Evolutionary conservation across 805 yeast genomes (phyloP).

Genomic region (Yarrowia sp.): DNA sequence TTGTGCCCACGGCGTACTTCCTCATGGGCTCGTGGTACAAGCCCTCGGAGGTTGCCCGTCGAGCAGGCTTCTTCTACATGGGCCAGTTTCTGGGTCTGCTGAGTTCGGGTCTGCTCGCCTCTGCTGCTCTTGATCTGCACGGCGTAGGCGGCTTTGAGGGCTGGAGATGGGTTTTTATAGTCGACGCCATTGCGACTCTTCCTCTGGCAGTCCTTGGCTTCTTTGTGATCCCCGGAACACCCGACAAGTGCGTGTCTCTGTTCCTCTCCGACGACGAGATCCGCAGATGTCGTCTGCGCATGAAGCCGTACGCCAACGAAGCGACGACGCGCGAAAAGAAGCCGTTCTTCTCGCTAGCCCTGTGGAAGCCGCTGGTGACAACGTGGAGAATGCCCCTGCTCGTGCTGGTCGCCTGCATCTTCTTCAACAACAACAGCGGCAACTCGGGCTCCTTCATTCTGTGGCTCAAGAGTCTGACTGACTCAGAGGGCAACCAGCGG

Average conservation of each 20-base stretch:
- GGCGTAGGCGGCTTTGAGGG: conserved; percentile 56
- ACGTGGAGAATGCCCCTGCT: conserved; percentile 62
- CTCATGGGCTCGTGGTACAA: conserved; percentile 55
- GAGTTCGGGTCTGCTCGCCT: conserved; percentile 62
- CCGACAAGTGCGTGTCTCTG: conserved; percentile 52
- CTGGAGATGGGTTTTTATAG: conserved; percentile 73
- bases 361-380: conserved; percentile 53
- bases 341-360: conserved; percentile 42
- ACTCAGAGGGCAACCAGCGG: conserved; percentile 33
- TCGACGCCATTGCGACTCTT: conserved; percentile 60
- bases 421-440: conserved; percentile 57
- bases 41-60: conserved; percentile 55
- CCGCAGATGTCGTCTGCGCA: conserved; percentile 49
- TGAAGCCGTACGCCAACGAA: conserved; percentile 31
- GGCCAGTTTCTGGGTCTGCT: conserved; percentile 64
- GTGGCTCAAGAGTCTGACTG: conserved; percentile 54
- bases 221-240: conserved; percentile 64
- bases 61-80: conserved; percentile 60
- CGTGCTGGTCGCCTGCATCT: conserved; percentile 53
- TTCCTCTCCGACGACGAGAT: conserved; percentile 58
- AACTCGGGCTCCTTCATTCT: conserved; percentile 56
- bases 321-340: conserved; percentile 2
- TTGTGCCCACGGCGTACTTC: conserved; percentile 49
- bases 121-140: conserved; percentile 50
- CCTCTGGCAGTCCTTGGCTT: conserved; percentile 57